Conservation (phyloP, 2,329 filamentous ascomycete genomes). For the Sporothrix phasma region DNA sequence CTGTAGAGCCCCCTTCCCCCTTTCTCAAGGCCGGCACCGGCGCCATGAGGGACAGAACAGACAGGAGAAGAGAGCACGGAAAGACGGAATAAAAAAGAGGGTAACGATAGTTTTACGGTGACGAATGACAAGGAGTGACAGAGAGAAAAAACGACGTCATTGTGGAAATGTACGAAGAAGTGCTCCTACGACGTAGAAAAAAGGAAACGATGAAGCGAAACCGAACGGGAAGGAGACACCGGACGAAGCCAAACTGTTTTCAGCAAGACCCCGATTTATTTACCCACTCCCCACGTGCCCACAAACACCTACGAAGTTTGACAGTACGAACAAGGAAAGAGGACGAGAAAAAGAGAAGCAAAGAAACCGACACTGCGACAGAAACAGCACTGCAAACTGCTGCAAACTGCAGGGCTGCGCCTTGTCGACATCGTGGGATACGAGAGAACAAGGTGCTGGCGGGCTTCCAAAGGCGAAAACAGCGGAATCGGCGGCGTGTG, state of each 20-base stretch:
- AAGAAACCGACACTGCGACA: background rate
- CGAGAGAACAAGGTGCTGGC: background rate
- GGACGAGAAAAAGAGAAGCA: background rate
- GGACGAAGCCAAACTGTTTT: background rate
- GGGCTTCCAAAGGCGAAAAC: background rate
- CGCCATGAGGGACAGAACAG: background rate
- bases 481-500: too few relatives aligned
- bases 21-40: background rate
- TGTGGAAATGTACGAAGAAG: background rate
- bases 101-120: background rate
- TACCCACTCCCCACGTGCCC: too few relatives aligned
- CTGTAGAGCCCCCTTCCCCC: background rate
- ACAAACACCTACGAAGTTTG: background rate
- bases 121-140: background rate
- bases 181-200: background rate
- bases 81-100: constrained; percentile 1
- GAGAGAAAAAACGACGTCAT: background rate
- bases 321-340: background rate
- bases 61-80: background rate
- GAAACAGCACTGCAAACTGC: too few relatives aligned
- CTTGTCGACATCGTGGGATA: background rate
- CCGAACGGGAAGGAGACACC: background rate
- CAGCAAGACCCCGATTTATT: constrained; percentile 1
- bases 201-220: background rate
- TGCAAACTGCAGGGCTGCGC: too few relatives aligned